Conservation (phyloP, 1,139 yeast species). For the Waltiozyma sp. region DNA sequence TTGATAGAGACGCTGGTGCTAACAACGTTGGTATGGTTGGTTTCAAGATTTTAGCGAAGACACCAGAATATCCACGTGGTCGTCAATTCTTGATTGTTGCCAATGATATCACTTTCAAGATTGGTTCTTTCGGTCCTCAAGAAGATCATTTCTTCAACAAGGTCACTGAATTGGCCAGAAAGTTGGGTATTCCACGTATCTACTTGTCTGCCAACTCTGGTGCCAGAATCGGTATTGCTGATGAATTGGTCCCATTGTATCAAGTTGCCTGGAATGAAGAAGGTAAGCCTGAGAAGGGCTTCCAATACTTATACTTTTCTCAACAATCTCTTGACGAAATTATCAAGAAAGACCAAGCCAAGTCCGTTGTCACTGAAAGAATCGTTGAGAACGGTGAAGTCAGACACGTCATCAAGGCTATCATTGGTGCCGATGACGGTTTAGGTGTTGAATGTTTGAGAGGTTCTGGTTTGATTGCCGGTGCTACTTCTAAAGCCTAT, state of each 20-base stretch:
- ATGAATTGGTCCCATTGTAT: constrained; percentile 80
- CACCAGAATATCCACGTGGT: constrained; percentile 96
- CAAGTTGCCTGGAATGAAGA: constrained; percentile 89
- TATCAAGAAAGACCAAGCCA: constrained; percentile 46
- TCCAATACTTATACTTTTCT: constrained; percentile 74
- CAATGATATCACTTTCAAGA: constrained; percentile 92
- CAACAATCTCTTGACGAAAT: constrained; percentile 54
- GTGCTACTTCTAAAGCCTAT: constrained; percentile 96
- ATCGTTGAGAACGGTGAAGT: constrained; percentile 77
- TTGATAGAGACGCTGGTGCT: constrained; percentile 92
- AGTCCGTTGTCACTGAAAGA: constrained; percentile 65
- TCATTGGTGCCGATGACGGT: constrained; percentile 92
- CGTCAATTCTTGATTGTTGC: constrained; percentile 90
- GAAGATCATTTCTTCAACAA: constrained; percentile 87
- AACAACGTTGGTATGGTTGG: constrained; percentile 97
- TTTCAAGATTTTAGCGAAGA: constrained; percentile 79
- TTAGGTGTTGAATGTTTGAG: constrained; percentile 96
- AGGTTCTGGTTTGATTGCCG: constrained; percentile 98
- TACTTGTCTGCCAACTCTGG: constrained; percentile 97
- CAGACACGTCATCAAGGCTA: constrained; percentile 69
- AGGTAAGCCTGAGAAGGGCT: constrained; percentile 70
- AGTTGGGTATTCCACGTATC: constrained; percentile 85
- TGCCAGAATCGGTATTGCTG: constrained; percentile 97
- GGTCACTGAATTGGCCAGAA: constrained; percentile 86
- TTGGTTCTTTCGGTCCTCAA: constrained; percentile 98